Evolutionary conservation across 1,284 basidiomycete species (phyloP), one percentile per base, ranked within the genome.

Genomic region (Pascua sp.): DNA sequence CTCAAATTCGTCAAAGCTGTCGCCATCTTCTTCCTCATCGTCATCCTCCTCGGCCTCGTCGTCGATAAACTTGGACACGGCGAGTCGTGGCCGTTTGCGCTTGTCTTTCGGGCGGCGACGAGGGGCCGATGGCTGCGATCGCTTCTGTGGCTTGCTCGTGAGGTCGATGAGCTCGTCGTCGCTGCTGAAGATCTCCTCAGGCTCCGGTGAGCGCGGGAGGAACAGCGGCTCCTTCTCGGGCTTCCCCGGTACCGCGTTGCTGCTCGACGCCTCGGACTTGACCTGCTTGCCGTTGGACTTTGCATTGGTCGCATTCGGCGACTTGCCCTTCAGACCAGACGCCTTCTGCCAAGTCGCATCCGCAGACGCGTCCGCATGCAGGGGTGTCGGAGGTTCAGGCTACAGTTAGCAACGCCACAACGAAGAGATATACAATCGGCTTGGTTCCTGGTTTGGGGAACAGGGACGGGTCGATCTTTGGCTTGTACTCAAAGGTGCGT

Each of bases 401-500:
- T 32, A 32, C 7, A 32, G 24, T 32, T 32, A 32, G 24, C 24
- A 32, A 7, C 24, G 24, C 24, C 24, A 32, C 24, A 32, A 32
- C 24, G 24, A 4, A 3, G 24, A 3, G 24, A 32, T 7, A 32
- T 32, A 32, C 24, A 32, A 32, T 32, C 24, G 24, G 24, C 24
- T 32, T 32, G 24, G 24, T 46, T 13, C 24, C 24, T 32, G 18
- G 32, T 16, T 49, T 38, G 4, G 67, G 66, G 43, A 69, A 71
- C 18, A 54, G 43, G 2, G 53, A 43, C 8, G 47, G 47, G 9
- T 52, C 55, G 7, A 70, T 46, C 11, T 52, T 42, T 0, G 69
- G 68, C 12, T 61, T 47, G 51, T 62, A 69, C 46, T 71, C 65
- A 10, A 62, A 62, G 3, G 57, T 60, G 1, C 42, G 53, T 4